Base-by-base conservation (phyloP, 2,329 filamentous ascomycete genomes). In the Nakataea oryzae region DNA sequence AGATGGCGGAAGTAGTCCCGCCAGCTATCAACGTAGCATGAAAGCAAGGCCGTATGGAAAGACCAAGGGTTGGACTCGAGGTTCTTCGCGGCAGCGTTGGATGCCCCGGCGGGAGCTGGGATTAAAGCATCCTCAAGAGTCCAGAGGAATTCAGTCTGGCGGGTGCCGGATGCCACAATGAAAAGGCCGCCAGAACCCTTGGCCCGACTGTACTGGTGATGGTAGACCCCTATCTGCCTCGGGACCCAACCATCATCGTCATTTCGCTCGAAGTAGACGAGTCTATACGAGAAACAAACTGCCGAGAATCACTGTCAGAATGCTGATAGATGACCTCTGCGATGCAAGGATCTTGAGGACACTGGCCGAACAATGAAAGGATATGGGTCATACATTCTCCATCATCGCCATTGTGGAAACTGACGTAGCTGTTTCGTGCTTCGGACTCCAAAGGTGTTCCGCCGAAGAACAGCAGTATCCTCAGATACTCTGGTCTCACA, bases 201-300 rank as follows among this genome's bases (percentile, higher is more conserved):
- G n/a, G 58, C 57, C 12, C 34, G 28, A 32, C 50, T 54, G 54
- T 30, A 41, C 27, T 63, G 64, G 26, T 62, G 61, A 26, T 66
- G 64, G 29, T 66, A 66, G 12, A 66, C 63, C 6, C 63, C 64
- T 27, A 66, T 47, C 26, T 66, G 64, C 7, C 64, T 57, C 6
- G 60, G 61, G 27, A 63, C 63, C 64, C 64, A 66, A 6, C 57
- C 58, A 2, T 30, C 50, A 2, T 57, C 54, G 21, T 60, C 5
- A 11, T 66, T 66, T 8, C 60, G 58, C 59, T 66, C 64, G 29
- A 65, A 55, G 13, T 60, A 66, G 50, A 65, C 65, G n/a, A 66
- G 57, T 54, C 63, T 65, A 29, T 66, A 66, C 12, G 59, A 58
- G 14, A 66, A 29, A 11, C 24, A 54, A 54, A 57, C 63, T 66